Percentiles rank a stretch among this genome's conserved stretches.
phyloP scores from a whole-genome alignment of 768 basidiomycete genomes.

The Cystofilobasidium bisporidii region DNA sequence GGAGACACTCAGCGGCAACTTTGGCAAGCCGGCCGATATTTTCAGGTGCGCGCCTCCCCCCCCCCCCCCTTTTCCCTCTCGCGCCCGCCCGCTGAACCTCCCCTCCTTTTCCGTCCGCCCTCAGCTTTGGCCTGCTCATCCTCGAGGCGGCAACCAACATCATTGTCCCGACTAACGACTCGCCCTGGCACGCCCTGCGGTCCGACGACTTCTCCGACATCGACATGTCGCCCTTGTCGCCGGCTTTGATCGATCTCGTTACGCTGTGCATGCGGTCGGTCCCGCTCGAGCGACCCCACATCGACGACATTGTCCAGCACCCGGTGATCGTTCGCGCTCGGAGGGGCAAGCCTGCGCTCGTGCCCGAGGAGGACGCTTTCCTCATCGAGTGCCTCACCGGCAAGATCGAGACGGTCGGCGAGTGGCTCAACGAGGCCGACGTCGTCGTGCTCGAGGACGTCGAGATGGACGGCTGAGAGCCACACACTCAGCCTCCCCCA shows the following conservation, averaged over 20 bases:
- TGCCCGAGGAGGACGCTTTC: conserved; percentile 54
- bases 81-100: background rate
- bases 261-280: conserved; percentile 67
- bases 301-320: conserved; percentile 53
- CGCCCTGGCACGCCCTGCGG: conserved; percentile 85
- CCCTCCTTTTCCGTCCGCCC: conserved; percentile 33
- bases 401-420: conserved; percentile 13
- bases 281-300: conserved; percentile 52
- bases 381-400: conserved; percentile 52
- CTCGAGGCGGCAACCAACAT: conserved; percentile 93
- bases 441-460: background rate
- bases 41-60: conserved; percentile 63
- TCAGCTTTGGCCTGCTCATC: conserved; percentile 87
- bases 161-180: conserved; percentile 80
- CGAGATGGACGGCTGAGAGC: conserved; percentile 8
- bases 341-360: conserved; percentile 45
- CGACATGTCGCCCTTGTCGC: conserved; percentile 49
- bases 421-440: background rate
- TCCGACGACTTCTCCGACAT: conserved; percentile 84
- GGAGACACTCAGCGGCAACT: conserved; percentile 82
- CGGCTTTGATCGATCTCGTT: conserved; percentile 59
- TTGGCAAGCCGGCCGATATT: conserved; percentile 88
- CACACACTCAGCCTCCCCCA: too few species aligned
- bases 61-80: conserved; percentile 27
- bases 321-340: conserved; percentile 50